Evolutionary conservation across 2,329 filamentous ascomycete species (phyloP), one percentile per base, ranked within the genome.

Genomic region (Fusarium sp.): DNA sequence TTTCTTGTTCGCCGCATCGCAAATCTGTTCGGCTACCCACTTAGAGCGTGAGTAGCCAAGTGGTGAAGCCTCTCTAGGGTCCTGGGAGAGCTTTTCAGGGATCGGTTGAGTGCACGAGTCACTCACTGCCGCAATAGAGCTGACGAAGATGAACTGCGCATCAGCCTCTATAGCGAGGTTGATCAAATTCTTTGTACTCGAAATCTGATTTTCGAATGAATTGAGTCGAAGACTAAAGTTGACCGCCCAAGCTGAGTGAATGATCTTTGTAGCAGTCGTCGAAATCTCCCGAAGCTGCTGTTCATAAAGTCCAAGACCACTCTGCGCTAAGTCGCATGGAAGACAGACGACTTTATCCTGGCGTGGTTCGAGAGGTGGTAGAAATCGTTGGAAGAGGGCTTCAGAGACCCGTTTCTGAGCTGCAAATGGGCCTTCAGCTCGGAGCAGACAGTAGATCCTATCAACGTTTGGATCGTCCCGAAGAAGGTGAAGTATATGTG

Each of bases 241-340:
- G 27, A 89, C 87, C 1, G 85, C 80, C 87, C 87, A 88, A 3
- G 87, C 85, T 45, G 82, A 80, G 78, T 89, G 86, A 29, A 89
- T 84, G 14, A 87, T 33, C 1, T 65, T 29, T 0, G 69, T 63
- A 7, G 67, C 41, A 5, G 51, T 66, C 0, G 49, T 11, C 1
- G 52, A 1, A 8, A 78, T 59, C 1, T 5, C n/a, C 4, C 59
- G 23, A 2, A 27, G 29, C 3, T 69, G n/a, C 1, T 64, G 45
- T 0, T 49, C 23, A 0, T 59, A 49, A 0, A 78, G 56, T 4
- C 74, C 76, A 3, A 78, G 52, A 16, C 64, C 38, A 0, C 12
- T 3, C 1, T 41, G 18, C 0, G 64, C 57, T 2, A 78, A 27
- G 19, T 70, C 31, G 10, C 58, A 76, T 2, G 76, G 63, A 5